Percentiles rank a stretch among this genome's conserved stretches.
Conservation (phyloP, 192 early-diverging fungal genomes). For the Coemansia sp. region DNA sequence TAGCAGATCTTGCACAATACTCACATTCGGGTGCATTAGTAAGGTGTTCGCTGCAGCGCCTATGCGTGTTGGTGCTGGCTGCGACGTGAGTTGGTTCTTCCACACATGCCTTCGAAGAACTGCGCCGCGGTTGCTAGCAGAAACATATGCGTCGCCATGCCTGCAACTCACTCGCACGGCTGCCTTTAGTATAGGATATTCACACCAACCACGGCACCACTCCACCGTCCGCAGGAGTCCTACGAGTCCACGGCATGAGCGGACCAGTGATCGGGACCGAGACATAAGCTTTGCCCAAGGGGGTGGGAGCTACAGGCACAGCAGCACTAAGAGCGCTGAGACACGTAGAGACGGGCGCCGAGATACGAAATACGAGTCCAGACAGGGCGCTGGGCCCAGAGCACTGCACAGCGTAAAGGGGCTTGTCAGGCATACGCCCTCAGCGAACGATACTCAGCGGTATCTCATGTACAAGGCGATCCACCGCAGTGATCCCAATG, state of each 20-base stretch:
- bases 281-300: neutral
- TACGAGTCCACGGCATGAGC: neutral
- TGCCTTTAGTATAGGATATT: neutral
- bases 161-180: neutral
- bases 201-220: neutral
- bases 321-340: neutral
- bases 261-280: neutral
- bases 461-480: conserved; percentile 32
- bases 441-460: conserved; percentile 21
- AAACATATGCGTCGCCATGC: neutral
- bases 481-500: conserved; percentile 20
- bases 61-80: conserved; percentile 11
- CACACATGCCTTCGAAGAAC: neutral
- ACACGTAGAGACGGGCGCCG: neutral
- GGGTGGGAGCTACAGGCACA: neutral
- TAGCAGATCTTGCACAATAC: neutral
- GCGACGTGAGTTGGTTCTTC: conserved; percentile 10
- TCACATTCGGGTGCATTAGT: neutral
- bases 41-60: neutral
- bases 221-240: neutral
- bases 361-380: neutral
- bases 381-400: neutral
- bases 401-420: neutral
- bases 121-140: neutral
- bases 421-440: neutral